Percentiles rank a stretch among this genome's conserved stretches.
Evolutionary conservation across 208 protist species (phyloP).

Genomic region (Naegleria gruberi): DNA sequence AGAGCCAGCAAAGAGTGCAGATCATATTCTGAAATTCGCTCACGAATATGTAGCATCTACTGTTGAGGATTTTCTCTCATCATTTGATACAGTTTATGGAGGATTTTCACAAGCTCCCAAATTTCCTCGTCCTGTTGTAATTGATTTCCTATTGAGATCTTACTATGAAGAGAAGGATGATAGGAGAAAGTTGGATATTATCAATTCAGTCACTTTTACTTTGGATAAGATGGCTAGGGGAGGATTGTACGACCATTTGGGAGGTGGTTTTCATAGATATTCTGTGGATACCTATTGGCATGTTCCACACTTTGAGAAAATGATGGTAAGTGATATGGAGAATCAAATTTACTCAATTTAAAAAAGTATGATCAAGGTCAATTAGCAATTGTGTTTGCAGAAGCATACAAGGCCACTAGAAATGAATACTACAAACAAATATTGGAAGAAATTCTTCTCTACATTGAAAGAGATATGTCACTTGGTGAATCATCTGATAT

Average conservation of each 20-base stretch:
- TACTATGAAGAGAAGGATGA: not conserved
- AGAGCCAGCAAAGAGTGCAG: not conserved
- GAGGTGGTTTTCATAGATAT: slow-evolving; percentile 45
- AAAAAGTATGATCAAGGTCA: slow-evolving; percentile 45
- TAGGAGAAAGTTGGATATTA: not conserved
- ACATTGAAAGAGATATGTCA: slow-evolving; percentile 24
- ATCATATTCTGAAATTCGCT: not conserved
- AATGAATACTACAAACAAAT: slow-evolving; percentile 12
- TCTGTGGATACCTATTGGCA: slow-evolving; percentile 37
- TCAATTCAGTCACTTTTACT: slow-evolving; percentile 26
- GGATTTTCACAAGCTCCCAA: slow-evolving; percentile 43
- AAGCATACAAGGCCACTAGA: slow-evolving; percentile 31
- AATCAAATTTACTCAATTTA: too few relatives aligned
- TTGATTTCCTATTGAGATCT: slow-evolving; percentile 29
- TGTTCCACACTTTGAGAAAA: slow-evolving; percentile 45
- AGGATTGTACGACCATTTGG: slow-evolving; percentile 47
- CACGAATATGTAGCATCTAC: not conserved
- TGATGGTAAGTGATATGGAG: slow-evolving; percentile 17
- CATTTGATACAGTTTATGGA: slow-evolving; percentile 32
- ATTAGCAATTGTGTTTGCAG: slow-evolving; percentile 24
- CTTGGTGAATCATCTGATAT: not conserved
- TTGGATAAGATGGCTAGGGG: slow-evolving; percentile 36
- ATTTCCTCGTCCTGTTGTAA: slow-evolving; percentile 37
- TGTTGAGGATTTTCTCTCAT: slow-evolving; percentile 7
- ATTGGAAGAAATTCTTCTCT: slow-evolving; percentile 7